Conservation (phyloP, 2,329 filamentous ascomycete species). For the Byssoonygena ceratinophila region DNA sequence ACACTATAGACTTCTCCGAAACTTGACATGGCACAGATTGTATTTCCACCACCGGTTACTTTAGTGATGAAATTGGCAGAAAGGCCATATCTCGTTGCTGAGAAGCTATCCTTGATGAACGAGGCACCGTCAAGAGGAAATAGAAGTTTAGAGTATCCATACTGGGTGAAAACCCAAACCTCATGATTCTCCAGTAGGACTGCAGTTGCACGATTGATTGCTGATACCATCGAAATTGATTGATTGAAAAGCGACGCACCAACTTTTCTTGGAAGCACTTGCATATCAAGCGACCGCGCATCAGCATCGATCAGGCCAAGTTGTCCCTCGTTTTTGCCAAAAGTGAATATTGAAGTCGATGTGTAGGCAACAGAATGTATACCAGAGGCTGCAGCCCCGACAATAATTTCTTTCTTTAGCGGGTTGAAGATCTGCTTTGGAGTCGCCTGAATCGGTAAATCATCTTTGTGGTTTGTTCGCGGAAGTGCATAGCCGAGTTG, state of each 20-base stretch:
- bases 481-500: conserved; percentile 80
- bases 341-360: conserved; percentile 70
- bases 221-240: conserved; percentile 65
- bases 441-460: conserved; percentile 68
- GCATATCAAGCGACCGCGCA: conserved; percentile 78
- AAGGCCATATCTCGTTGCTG: conserved; percentile 55
- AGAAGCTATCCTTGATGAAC: conserved; percentile 55
- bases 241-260: conserved; percentile 70
- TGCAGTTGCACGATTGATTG: conserved; percentile 81
- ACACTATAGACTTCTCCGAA: conserved; percentile 84
- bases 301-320: conserved; percentile 91
- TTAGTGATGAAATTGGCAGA: conserved; percentile 59
- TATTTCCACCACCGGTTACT: conserved; percentile 77
- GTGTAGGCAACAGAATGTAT: conserved; percentile 89
- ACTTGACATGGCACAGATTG: conserved; percentile 75
- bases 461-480: conserved; percentile 51
- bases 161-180: conserved; percentile 90
- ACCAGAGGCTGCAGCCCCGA: conserved; percentile 76
- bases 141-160: conserved; percentile 81
- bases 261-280: conserved; percentile 71
- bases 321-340: conserved; percentile 91
- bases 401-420: conserved; percentile 71
- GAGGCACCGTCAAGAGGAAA: conserved; percentile 68
- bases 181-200: conserved; percentile 77
- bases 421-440: conserved; percentile 87